Percentiles rank a stretch among this genome's conserved stretches.
Conservation (phyloP, 768 basidiomycete genomes). For the Gymnopilus dilepis region DNA sequence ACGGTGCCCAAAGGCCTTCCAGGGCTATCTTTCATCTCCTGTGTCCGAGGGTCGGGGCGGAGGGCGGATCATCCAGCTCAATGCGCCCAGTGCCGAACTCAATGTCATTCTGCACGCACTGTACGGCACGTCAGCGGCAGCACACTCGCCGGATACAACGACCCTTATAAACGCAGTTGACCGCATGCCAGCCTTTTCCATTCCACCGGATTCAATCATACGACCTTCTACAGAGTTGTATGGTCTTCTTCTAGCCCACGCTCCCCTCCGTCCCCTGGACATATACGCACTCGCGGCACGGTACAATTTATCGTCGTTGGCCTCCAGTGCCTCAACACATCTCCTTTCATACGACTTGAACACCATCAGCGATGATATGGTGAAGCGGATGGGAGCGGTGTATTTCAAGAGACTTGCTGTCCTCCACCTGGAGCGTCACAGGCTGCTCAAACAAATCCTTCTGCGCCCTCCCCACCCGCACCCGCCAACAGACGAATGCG, state of each 20-base stretch:
- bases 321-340: background rate
- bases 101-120: background rate
- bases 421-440: background rate
- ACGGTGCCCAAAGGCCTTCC: background rate
- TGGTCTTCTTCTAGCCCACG: background rate
- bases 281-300: background rate
- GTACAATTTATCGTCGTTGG: background rate
- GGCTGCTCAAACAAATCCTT: background rate
- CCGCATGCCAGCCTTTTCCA: background rate
- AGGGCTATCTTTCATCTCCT: background rate
- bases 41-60: background rate
- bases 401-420: background rate
- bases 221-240: background rate
- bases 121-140: background rate
- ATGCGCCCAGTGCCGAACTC: background rate
- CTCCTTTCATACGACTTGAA: background rate
- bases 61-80: background rate
- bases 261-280: background rate
- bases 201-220: background rate
- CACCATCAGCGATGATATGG: slow-evolving; percentile 1
- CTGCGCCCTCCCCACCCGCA: background rate
- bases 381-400: background rate
- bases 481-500: background rate
- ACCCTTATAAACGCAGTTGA: background rate
- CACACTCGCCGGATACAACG: background rate